Evolutionary conservation across 1,284 basidiomycete species (phyloP).

Genomic region (Sporisorium graminicola): DNA sequence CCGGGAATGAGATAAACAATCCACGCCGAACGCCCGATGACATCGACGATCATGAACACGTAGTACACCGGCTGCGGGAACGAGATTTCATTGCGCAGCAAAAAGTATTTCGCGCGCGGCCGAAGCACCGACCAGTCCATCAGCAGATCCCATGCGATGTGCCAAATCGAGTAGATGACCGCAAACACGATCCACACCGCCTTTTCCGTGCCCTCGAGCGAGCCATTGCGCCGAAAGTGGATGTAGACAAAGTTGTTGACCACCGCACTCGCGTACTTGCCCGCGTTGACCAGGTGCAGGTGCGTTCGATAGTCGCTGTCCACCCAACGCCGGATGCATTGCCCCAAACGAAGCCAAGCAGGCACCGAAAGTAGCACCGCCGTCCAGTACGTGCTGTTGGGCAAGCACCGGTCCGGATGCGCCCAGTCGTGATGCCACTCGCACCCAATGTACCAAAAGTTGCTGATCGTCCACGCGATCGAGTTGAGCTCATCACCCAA

Average conservation of each 20-base stretch:
- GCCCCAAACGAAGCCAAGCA: constrained; percentile 80
- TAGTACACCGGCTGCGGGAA: constrained; percentile 71
- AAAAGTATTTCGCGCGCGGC: constrained; percentile 74
- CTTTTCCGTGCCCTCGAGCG: constrained; percentile 18
- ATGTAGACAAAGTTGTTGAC: constrained; percentile 67
- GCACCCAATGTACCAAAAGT: constrained; percentile 76
- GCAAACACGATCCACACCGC: constrained; percentile 73
- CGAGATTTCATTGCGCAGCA: constrained; percentile 80
- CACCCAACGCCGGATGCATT: constrained; percentile 85
- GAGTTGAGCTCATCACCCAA: constrained; percentile 69
- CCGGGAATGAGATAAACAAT: constrained; percentile 79
- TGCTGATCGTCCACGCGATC: constrained; percentile 69
- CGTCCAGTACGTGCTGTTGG: constrained; percentile 64
- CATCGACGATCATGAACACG: constrained; percentile 75
- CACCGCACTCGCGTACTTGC: constrained; percentile 65
- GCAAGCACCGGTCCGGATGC: constrained; percentile 52
- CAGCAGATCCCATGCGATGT: constrained; percentile 79
- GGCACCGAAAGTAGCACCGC: constrained; percentile 77
- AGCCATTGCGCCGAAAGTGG: constrained; percentile 63
- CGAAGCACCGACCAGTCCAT: constrained; percentile 77
- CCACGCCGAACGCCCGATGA: constrained; percentile 84
- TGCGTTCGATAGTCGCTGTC: constrained; percentile 76
- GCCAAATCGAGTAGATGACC: constrained; percentile 78
- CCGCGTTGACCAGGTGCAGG: constrained; percentile 87
- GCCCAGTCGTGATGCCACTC: constrained; percentile 73